Percentiles rank a stretch among this genome's conserved stretches.
Evolutionary conservation across 2,329 filamentous ascomycete species (phyloP).

Genomic region (Drechslerella stenobrocha): DNA sequence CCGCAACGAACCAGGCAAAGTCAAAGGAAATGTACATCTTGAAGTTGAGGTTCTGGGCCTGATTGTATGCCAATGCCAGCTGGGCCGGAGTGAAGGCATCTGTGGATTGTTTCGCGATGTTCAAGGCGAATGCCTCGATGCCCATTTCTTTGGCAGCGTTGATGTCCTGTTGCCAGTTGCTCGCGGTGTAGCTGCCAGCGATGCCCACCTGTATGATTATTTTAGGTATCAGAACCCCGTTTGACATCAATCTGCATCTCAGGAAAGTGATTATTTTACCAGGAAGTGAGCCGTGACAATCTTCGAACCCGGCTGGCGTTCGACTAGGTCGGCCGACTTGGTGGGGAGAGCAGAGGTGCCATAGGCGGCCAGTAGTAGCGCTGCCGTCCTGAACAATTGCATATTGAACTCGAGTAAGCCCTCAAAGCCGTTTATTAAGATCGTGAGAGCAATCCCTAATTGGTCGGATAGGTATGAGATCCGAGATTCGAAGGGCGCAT

Average conservation of each 20-base stretch:
- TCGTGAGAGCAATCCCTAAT: too few species aligned
- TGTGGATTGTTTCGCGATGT: conserved; percentile 54
- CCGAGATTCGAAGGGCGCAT: too few species aligned
- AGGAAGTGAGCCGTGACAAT: conserved; percentile 39
- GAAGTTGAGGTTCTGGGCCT: conserved; percentile 54
- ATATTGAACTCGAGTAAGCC: conserved; percentile 12
- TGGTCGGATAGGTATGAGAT: too few species aligned
- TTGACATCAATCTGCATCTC: not conserved
- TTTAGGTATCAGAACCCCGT: not conserved
- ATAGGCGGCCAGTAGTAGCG: conserved; percentile 36
- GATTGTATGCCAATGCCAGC: conserved; percentile 54
- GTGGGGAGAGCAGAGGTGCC: conserved; percentile 36
- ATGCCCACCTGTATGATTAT: conserved; percentile 52
- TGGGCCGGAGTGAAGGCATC: conserved; percentile 51
- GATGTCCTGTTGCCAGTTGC: conserved; percentile 55
- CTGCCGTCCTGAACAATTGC: conserved; percentile 26
- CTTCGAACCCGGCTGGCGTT: conserved; percentile 30
- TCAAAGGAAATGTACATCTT: conserved; percentile 56
- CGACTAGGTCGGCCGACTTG: conserved; percentile 5
- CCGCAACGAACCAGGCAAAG: conserved; percentile 50
- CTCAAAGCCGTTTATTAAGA: too few species aligned
- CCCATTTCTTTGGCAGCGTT: conserved; percentile 54
- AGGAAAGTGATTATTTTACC: conserved; percentile 9
- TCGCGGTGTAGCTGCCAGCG: conserved; percentile 53
- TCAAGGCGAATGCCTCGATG: conserved; percentile 56